Base-by-base conservation (phyloP, 345 rosid genomes). In the Populus pruinosa region DNA sequence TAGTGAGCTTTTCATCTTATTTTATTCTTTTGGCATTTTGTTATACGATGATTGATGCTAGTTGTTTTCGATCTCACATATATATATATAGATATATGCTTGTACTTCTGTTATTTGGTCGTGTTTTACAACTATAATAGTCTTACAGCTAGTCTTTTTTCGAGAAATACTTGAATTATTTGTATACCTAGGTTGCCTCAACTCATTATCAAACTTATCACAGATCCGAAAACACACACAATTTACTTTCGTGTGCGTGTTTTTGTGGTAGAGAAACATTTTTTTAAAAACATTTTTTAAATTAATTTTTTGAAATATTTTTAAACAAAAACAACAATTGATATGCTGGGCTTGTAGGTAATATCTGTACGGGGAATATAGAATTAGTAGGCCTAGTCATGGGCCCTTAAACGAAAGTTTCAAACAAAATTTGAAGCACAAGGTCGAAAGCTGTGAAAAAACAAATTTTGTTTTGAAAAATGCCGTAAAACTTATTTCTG, bases 241-340 rank as follows among this genome's bases (percentile, higher is more conserved):
- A 2, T 3, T 41, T 10, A 9, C 43, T 39, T 39, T 39, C 9
- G 11, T 2, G 43, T 10, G 44, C 12, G 33, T 31, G 33, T 31
- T 31, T 33, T 33, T 4, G 36, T 4, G 0, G 5, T 33, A 4
- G 5, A 33, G 5, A 33, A 33, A 33, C 0, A 33, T 4, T 33
- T 1, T 33, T 31, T 2, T 1, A 31, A 31, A 31, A 31, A 31
- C 2, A 31, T 2, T 31, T 0, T 31, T 31, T 33, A 33, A 33
- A 33, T 33, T 33, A 33, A 33, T 0, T 33, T 33, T 33, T 33
- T 33, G 0, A 33, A 33, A 33, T 33, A 33, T 33, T 33, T 33
- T 33, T 4, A 33, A 33, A 0, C 0, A 0, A 4, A 33, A 33
- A 3, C 5, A 33, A 33, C 5, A 5, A 33, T 0, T 33, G 0